Percentiles rank a stretch among this genome's conserved stretches.
Conservation (phyloP, 176 grass and related monocot genomes). For the Oryza officinalis region DNA sequence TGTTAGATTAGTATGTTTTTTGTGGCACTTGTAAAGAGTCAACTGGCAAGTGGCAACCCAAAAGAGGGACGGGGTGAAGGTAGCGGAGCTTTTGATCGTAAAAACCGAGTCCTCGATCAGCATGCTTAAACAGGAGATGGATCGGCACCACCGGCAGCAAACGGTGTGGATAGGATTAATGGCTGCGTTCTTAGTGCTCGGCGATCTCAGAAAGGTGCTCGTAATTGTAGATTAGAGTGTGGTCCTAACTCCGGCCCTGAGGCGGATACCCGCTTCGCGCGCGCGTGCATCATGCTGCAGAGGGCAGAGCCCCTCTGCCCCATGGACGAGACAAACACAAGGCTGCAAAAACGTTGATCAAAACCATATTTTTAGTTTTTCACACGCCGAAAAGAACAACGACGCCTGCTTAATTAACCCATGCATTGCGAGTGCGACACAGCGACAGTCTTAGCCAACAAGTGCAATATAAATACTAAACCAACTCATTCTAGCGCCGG, state of each 20-base stretch:
- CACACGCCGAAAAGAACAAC: not conserved
- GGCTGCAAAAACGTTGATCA: not conserved
- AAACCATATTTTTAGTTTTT: not conserved
- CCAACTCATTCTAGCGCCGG: not conserved
- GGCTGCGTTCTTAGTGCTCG: constrained; percentile 1
- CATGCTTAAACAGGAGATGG: not conserved
- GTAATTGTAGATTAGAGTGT: not conserved
- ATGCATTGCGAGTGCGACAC: not conserved
- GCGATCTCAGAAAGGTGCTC: not conserved
- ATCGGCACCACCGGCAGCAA: not conserved
- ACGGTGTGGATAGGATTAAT: not conserved
- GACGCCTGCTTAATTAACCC: not conserved
- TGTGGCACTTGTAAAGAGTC: not conserved
- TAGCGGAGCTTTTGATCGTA: not conserved
- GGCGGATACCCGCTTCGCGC: not conserved
- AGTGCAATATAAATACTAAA: not conserved
- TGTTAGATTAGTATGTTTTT: not conserved
- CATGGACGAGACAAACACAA: constrained; percentile 3
- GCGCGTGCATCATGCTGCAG: not conserved
- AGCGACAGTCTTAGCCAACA: not conserved
- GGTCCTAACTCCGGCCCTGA: constrained; percentile 5
- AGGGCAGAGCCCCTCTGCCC: not conserved
- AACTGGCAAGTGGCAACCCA: not conserved
- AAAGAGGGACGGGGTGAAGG: not conserved
- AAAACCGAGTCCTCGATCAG: not conserved